Evolutionary conservation across 2,329 filamentous ascomycete genomes (phyloP).

Genomic region (Trichoderma aggressivum): DNA sequence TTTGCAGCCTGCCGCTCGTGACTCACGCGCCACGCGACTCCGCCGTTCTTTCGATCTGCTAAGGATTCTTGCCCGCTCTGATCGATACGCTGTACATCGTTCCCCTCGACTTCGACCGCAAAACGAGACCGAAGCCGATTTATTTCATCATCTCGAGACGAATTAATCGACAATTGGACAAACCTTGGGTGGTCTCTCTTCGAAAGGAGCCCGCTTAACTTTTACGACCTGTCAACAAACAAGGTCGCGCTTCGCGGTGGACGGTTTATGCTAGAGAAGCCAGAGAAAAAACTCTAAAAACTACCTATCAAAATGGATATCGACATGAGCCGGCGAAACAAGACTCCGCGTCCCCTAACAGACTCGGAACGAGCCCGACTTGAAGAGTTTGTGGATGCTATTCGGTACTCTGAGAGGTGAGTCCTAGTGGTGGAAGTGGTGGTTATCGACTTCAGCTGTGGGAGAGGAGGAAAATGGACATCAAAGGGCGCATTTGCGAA

Average conservation of each 20-base stretch:
- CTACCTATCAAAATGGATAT: constrained; percentile 51
- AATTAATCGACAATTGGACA: neutral
- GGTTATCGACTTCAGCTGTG: neutral
- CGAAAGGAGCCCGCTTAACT: neutral
- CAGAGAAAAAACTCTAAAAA: neutral
- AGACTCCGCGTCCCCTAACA: constrained; percentile 73
- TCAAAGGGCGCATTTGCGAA: neutral
- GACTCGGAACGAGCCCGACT: constrained; percentile 79
- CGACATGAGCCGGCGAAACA: constrained; percentile 82
- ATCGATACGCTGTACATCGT: neutral
- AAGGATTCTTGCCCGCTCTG: neutral
- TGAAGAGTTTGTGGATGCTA: constrained; percentile 87
- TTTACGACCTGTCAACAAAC: neutral
- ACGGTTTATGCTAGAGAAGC: neutral
- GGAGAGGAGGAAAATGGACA: neutral
- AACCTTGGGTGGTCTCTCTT: neutral
- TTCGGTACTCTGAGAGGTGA: constrained; percentile 92
- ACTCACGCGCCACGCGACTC: constrained; percentile 17
- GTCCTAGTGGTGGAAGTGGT: constrained; percentile 27
- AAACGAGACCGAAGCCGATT: neutral
- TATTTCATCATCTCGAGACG: neutral
- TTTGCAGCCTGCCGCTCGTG: neutral
- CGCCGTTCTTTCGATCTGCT: constrained; percentile 13
- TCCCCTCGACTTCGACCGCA: neutral
- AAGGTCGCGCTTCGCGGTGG: constrained; percentile 1